Evolutionary conservation across 768 basidiomycete species (phyloP), one percentile per base, ranked within the genome.

Genomic region (Xerocomus potaroensis): DNA sequence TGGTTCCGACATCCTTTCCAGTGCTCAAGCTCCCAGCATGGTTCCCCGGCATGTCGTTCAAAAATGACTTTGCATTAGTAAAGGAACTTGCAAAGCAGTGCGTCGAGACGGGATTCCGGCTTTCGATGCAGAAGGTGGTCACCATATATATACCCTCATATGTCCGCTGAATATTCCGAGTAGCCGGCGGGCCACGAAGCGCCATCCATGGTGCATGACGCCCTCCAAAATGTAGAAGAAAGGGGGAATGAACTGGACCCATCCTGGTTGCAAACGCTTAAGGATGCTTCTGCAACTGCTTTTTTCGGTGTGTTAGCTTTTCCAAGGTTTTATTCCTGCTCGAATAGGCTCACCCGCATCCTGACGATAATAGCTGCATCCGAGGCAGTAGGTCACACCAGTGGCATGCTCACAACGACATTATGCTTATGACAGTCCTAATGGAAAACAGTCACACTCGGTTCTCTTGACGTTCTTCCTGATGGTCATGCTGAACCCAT

Each of bases 21-120:
- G 54, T 53, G 14, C 12, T 55, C 10, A 54, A 47, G 10, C 45
- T 56, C 11, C 55, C 55, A 4, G 14, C 46, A 4, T 56, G 55
- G 52, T 40, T 56, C 15, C 52, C 55, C 1, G 55, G 30, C 11
- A 49, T 49, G 48, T 39, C 37, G 3, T 49, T 49, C 38, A 49
- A 44, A 24, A 23, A 3, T 4, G 16, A 41, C 1, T 43, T 51
- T 47, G 44, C 22, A 3, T n/a, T 7, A 8, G 44, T 38, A 2
- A 21, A 9, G 1, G 21, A 37, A 15, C 24, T 43, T 10, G 14
- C 44, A 8, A 41, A 8, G 2, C 8, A 24, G 0, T 56, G 35
- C 14, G 32, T 55, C 2, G 46, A 51, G 21, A 23, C 1, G 12
- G 15, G 44, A 5, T 50, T 50, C n/a, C 27, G 31, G 6, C 42